A percentile compares a stretch with the other conserved stretches of the same genome.
Evolutionary conservation across 768 basidiomycete species (phyloP).

Genomic region (Russula griseocarnosa): DNA sequence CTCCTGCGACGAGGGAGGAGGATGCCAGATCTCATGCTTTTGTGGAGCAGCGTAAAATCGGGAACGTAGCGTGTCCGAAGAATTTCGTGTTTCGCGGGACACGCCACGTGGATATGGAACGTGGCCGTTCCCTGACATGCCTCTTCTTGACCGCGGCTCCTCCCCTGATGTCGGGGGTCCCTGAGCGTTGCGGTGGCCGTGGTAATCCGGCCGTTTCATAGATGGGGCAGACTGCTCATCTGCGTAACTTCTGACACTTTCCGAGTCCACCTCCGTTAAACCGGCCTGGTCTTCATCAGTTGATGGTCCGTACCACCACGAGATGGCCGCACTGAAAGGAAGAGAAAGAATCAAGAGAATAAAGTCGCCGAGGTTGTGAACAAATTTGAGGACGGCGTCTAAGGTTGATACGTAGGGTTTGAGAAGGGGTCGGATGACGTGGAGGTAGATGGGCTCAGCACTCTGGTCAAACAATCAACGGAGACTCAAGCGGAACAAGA

Average conservation of each 20-base stretch:
- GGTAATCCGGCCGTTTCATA: background rate
- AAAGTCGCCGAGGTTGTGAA: conserved; percentile 58
- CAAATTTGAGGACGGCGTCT: conserved; percentile 59
- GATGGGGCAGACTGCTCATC: conserved; percentile 17
- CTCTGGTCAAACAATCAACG: conserved; percentile 46
- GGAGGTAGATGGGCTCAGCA: conserved; percentile 79
- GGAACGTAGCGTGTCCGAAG: conserved; percentile 13
- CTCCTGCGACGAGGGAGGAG: conserved; percentile 49
- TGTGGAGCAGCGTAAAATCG: conserved; percentile 18
- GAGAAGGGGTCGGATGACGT: conserved; percentile 72
- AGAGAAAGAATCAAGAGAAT: conserved; percentile 45
- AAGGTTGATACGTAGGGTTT: conserved; percentile 68
- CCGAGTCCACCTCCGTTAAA: conserved; percentile 27
- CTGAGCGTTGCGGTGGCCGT: background rate
- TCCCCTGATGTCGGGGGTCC: conserved; percentile 1
- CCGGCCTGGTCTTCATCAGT: conserved; percentile 21
- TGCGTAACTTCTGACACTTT: conserved; percentile 23
- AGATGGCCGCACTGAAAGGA: conserved; percentile 39
- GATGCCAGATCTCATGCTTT: conserved; percentile 56
- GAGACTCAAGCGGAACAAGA: background rate
- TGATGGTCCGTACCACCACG: conserved; percentile 33
- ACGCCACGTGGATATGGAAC: conserved; percentile 11
- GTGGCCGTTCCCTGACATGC: background rate
- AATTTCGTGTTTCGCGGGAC: conserved; percentile 5
- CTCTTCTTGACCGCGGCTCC: background rate